Percentiles rank a stretch among this genome's conserved stretches.
Conservation (phyloP, 2,329 filamentous ascomycete genomes). For the Sporothrix brunneoviolacea region DNA sequence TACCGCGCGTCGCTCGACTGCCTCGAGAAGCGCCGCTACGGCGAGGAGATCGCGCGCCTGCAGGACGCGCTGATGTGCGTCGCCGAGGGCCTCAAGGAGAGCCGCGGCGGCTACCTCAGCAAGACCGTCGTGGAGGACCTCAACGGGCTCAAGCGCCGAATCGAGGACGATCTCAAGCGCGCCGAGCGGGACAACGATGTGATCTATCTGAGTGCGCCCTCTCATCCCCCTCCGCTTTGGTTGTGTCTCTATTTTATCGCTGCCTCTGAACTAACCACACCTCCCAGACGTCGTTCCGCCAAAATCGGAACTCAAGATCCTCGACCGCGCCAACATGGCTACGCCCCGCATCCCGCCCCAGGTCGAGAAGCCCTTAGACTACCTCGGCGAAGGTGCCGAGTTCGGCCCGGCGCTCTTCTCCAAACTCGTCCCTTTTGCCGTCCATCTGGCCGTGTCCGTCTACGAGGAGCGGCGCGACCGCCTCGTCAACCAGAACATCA, state of each 20-base stretch:
- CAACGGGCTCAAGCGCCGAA: constrained; percentile 71
- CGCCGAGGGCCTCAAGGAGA: constrained; percentile 79
- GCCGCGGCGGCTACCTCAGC: constrained; percentile 65
- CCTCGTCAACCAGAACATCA: constrained; percentile 81
- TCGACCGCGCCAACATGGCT: constrained; percentile 89
- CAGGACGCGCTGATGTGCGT: constrained; percentile 76
- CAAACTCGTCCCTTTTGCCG: constrained; percentile 89
- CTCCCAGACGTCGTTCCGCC: constrained; percentile 68
- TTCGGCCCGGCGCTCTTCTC: constrained; percentile 82
- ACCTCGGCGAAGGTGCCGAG: constrained; percentile 71
- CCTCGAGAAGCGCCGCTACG: constrained; percentile 87
- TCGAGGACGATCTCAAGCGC: constrained; percentile 81
- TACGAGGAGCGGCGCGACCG: constrained; percentile 88
- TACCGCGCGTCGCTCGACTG: constrained; percentile 87
- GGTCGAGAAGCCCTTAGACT: constrained; percentile 70
- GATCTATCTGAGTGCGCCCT: constrained; percentile 78
- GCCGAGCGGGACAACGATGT: constrained; percentile 95
- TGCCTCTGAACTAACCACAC: neutral
- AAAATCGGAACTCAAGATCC: constrained; percentile 77
- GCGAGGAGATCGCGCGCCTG: constrained; percentile 86
- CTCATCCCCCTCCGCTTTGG: no score
- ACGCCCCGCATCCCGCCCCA: constrained; percentile 71
- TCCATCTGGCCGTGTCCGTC: constrained; percentile 90
- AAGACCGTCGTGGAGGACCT: constrained; percentile 77
- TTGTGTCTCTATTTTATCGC: no score